A percentile compares a stretch with the other conserved stretches of the same genome.
Conservation (phyloP, 2,329 filamentous ascomycete species). For the Knufia petricola region DNA sequence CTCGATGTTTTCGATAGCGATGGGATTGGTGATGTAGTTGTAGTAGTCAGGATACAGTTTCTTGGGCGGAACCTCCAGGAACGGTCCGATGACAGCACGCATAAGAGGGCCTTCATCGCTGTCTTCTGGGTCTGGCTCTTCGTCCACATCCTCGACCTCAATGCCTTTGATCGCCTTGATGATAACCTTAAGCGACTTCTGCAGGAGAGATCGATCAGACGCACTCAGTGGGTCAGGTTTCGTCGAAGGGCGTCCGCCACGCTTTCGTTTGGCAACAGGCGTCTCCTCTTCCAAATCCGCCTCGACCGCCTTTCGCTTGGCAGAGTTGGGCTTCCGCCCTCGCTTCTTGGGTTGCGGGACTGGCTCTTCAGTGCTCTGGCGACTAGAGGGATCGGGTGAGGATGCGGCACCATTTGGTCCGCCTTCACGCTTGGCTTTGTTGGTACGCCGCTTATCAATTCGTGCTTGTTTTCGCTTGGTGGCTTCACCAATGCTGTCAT, state of each 20-base stretch:
- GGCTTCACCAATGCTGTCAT: constrained; percentile 86
- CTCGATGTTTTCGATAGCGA: constrained; percentile 92
- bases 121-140: constrained; percentile 38
- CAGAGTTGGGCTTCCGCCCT: constrained; percentile 65
- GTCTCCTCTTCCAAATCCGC: constrained; percentile 65
- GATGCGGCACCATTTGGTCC: constrained; percentile 53
- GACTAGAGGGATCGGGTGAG: constrained; percentile 51
- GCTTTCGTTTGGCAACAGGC: constrained; percentile 67
- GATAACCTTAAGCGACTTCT: constrained; percentile 65
- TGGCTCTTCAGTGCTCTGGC: constrained; percentile 51
- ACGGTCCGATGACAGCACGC: constrained; percentile 83
- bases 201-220: constrained; percentile 65
- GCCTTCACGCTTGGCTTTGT: constrained; percentile 55
- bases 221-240: constrained; percentile 58
- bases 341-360: constrained; percentile 61
- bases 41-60: constrained; percentile 93
- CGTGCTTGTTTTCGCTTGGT: constrained; percentile 81
- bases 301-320: constrained; percentile 81
- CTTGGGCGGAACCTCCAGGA: constrained; percentile 82
- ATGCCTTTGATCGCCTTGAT: constrained; percentile 75
- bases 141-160: constrained; percentile 59
- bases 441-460: constrained; percentile 67
- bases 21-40: constrained; percentile 79
- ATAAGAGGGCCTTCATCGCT: constrained; percentile 47
- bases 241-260: constrained; percentile 47